Evolutionary conservation across 192 early-diverging fungal genomes (phyloP), one percentile per base, ranked within the genome.

Genomic region (Chytriomyces sp.): DNA sequence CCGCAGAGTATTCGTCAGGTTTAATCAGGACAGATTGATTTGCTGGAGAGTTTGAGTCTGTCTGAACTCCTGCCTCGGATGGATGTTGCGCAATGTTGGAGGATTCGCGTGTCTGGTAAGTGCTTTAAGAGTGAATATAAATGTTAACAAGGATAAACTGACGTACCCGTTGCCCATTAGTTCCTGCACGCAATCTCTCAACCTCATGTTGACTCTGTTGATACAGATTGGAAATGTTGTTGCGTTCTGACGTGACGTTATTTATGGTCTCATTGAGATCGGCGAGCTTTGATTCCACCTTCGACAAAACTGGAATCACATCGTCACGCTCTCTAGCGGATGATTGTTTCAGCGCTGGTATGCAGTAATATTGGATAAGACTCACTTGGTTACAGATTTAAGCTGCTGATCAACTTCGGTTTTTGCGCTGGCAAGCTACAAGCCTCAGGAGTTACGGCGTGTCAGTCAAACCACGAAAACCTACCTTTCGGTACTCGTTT

Each of bases 211-310:
- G 59, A 39, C 49, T 37, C 77, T 86, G 82, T 39, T 77, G 65
- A 60, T 86, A 86, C 31, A 86, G 59, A 8, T 8, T 36, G 4
- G 59, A 49, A 19, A 83, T 36, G 39, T 80, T 80, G 54, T 86
- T 82, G 1, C 85, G 75, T 36, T 86, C 85, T 28, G 38, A 44
- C 3, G 78, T 82, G 3, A 86, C 62, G 25, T 54, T 36, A 25
- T 76, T 60, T 34, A 84, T 64, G 28, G 61, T 52, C 14, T 49
- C 44, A 22, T 80, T 70, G 3, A 84, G 58, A 26, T 82, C 77
- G 2, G 39, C 38, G 0, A 86, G 34, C 40, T 82, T 74, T 0
- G 38, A 52, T 52, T 85, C 82, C 40, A 86, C 77, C 41, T 72
- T 65, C 41, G 75, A 40, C 17, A 86, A 54, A 0, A 77, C 80